Percentiles rank a stretch among this genome's conserved stretches.
Conservation (phyloP, 1,284 basidiomycete species). For the Ganoderma resinaceum region DNA sequence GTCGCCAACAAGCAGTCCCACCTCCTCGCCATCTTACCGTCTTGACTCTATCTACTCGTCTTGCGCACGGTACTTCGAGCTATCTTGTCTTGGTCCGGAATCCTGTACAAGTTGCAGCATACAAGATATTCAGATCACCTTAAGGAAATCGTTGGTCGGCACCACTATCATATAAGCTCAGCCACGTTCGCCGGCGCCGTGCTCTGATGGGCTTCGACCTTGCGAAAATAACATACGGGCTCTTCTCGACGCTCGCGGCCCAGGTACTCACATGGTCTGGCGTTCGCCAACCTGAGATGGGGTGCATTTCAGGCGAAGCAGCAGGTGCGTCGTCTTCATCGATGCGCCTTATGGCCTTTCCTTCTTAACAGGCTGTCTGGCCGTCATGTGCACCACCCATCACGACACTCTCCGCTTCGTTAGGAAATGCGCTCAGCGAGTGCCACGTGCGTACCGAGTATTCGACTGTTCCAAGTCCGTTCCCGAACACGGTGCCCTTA, state of each 20-base stretch:
- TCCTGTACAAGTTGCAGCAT: neutral
- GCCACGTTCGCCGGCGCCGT: slow-evolving; percentile 24
- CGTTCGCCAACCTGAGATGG: slow-evolving; percentile 7
- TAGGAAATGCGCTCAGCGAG: slow-evolving; percentile 8
- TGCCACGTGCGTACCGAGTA: neutral
- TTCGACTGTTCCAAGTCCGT: neutral
- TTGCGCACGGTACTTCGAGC: neutral
- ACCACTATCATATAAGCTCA: slow-evolving; percentile 1
- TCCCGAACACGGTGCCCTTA: neutral
- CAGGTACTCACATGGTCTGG: slow-evolving; percentile 27
- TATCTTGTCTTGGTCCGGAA: neutral
- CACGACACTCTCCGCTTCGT: slow-evolving; percentile 22
- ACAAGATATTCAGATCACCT: neutral
- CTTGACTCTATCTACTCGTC: neutral
- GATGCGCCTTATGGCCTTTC: slow-evolving; percentile 10
- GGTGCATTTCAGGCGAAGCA: slow-evolving; percentile 11
- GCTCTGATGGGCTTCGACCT: slow-evolving; percentile 20
- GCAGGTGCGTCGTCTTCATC: slow-evolving; percentile 22
- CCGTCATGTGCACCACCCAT: slow-evolving; percentile 29
- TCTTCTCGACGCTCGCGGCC: slow-evolving; percentile 28
- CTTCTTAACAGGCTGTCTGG: slow-evolving; percentile 14
- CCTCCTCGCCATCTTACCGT: neutral
- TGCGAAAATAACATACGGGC: slow-evolving; percentile 15
- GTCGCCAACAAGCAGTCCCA: neutral
- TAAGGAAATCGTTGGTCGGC: neutral